phyloP scores from a whole-genome alignment of 2,329 filamentous ascomycete species.

The Neofusicoccum ribis region DNA sequence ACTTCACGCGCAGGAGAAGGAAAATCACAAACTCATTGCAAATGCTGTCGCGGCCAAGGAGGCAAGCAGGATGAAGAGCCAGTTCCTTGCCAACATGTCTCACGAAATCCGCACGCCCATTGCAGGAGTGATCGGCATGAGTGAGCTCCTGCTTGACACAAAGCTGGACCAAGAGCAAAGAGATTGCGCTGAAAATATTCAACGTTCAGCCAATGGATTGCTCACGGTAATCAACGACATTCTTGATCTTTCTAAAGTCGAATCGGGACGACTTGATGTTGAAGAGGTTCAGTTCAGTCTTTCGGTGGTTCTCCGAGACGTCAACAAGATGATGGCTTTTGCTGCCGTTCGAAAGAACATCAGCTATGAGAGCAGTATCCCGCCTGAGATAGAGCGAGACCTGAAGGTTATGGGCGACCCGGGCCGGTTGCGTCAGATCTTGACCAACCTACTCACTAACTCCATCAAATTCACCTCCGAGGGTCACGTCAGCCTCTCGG shows the following conservation, averaged over 20 bases:
- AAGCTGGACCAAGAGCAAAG: conserved; percentile 68
- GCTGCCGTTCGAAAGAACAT: conserved; percentile 79
- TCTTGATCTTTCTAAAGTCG: conserved; percentile 84
- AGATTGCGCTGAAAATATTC: conserved; percentile 76
- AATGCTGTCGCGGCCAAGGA: conserved; percentile 79
- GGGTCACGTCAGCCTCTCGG: conserved; percentile 57
- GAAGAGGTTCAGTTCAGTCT: conserved; percentile 80
- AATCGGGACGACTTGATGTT: conserved; percentile 73
- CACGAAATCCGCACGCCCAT: conserved; percentile 79
- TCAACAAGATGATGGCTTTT: conserved; percentile 84
- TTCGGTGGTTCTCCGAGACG: conserved; percentile 72
- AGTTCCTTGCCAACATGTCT: conserved; percentile 80
- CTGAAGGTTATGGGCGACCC: conserved; percentile 85
- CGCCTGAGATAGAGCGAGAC: conserved; percentile 62
- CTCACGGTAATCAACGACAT: conserved; percentile 91
- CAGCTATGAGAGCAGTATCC: conserved; percentile 66
- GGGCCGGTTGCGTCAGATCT: conserved; percentile 78
- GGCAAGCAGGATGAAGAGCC: conserved; percentile 75
- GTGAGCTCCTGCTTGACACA: conserved; percentile 70
- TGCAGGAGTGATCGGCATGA: conserved; percentile 78
- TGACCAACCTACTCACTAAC: conserved; percentile 72
- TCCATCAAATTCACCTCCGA: conserved; percentile 43
- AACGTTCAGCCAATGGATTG: conserved; percentile 76
- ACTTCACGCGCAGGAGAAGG: conserved; percentile 63
- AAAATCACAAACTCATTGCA: conserved; percentile 69